These are phyloP conservation scores for Microdochium bolleyi DNA, from an alignment of 2,329 filamentous ascomycete species.

Conservation along the genomic window DNA sequence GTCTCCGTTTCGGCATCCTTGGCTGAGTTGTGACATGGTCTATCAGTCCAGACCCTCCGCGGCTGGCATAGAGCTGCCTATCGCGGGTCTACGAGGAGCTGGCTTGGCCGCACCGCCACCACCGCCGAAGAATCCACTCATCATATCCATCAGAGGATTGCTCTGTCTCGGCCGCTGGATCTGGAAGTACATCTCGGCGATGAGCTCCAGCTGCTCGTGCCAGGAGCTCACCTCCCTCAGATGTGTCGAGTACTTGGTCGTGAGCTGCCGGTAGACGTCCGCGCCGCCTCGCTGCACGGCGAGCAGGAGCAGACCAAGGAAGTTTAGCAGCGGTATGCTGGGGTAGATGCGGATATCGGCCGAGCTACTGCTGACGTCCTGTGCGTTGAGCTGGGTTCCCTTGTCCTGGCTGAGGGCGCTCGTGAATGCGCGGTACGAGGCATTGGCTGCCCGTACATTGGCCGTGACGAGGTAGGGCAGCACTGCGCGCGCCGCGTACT, in stretches of 20 bases:
- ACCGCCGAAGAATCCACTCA: conserved; percentile 86
- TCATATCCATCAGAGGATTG: conserved; percentile 96
- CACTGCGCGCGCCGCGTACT: conserved; percentile 79
- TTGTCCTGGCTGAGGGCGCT: conserved; percentile 51
- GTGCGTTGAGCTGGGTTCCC: conserved; percentile 55
- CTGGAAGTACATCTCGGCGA: conserved; percentile 95
- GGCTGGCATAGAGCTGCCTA: conserved; percentile 30
- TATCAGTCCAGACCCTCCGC: conserved; percentile 54
- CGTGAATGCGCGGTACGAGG: conserved; percentile 70
- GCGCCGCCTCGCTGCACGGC: conserved; percentile 70
- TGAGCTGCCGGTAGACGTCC: conserved; percentile 78
- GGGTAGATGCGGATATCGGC: conserved; percentile 79
- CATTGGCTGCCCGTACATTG: conserved; percentile 84
- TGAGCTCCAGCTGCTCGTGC: conserved; percentile 74
- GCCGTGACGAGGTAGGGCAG: conserved; percentile 86
- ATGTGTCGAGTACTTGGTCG: conserved; percentile 71
- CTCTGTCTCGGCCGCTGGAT: conserved; percentile 82
- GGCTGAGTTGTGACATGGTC: background rate
- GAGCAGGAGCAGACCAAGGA: conserved; percentile 76
- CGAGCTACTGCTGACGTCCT: conserved; percentile 69
- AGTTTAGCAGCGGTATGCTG: conserved; percentile 89
- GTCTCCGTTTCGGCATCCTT: background rate
- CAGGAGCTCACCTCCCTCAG: conserved; percentile 71
- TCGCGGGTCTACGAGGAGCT: conserved; percentile 38
- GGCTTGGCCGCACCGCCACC: conserved; percentile 41